These are phyloP conservation scores for Globisporangium heterothallicum DNA, from an alignment of 352 stramenopile genomes.

Conservation along the genomic window DNA sequence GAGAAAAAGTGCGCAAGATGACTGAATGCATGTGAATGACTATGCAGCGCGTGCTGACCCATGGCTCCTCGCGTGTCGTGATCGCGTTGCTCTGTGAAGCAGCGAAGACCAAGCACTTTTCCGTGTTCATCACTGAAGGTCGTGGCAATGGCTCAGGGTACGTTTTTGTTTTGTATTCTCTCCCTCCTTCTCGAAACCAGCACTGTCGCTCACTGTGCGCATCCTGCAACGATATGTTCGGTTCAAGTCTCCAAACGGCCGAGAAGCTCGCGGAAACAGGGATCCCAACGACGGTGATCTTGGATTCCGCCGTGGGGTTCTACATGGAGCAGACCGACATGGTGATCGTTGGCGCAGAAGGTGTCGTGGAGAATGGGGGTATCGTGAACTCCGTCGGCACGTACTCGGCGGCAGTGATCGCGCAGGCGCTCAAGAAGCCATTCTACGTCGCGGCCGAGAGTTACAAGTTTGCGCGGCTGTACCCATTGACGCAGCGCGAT, in stretches of 20 bases:
- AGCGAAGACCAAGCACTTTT: slow-evolving; percentile 91
- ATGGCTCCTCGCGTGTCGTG: slow-evolving; percentile 92
- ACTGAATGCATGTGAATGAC: neutral
- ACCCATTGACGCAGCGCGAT: slow-evolving; percentile 96
- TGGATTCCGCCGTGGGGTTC: slow-evolving; percentile 94
- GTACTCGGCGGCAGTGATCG: slow-evolving; percentile 92
- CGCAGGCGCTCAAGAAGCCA: slow-evolving; percentile 93
- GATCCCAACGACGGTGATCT: slow-evolving; percentile 94
- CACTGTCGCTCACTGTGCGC: neutral
- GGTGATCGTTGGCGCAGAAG: slow-evolving; percentile 94
- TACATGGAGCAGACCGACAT: slow-evolving; percentile 96
- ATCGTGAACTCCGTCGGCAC: slow-evolving; percentile 98
- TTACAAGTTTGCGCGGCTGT: slow-evolving; percentile 98
- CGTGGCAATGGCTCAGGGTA: slow-evolving; percentile 88
- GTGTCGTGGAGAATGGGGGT: slow-evolving; percentile 96
- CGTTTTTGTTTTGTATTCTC: slow-evolving; percentile 7
- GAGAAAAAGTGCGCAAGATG: neutral
- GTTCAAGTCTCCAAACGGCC: slow-evolving; percentile 48
- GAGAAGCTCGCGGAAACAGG: slow-evolving; percentile 76
- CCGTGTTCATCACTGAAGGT: slow-evolving; percentile 91
- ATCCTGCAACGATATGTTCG: neutral
- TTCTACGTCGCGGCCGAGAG: slow-evolving; percentile 98
- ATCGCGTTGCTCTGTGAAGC: slow-evolving; percentile 88
- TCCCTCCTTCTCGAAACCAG: neutral
- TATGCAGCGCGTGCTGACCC: slow-evolving; percentile 86